phyloP scores from a whole-genome alignment of 768 basidiomycete genomes.

The Fibroporia radiculosa region DNA sequence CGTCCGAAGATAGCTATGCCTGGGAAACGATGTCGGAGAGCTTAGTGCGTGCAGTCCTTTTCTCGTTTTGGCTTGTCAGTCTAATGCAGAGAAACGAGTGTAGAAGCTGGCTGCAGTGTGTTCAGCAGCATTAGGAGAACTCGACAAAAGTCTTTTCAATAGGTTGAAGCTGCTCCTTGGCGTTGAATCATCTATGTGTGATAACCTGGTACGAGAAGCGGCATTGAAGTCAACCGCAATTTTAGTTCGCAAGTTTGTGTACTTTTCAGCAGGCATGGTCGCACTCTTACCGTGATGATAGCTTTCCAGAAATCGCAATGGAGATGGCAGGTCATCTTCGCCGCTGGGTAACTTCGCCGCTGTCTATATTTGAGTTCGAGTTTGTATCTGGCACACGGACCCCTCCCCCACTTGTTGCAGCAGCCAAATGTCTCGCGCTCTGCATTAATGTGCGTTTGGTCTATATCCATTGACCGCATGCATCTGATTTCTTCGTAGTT shows the following conservation, averaged over 20 bases:
- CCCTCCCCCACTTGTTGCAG: constrained; percentile 73
- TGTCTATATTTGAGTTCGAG: constrained; percentile 83
- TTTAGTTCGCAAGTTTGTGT: constrained; percentile 67
- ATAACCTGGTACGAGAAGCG: constrained; percentile 82
- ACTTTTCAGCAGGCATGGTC: neutral
- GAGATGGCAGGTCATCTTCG: constrained; percentile 74
- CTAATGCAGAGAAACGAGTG: neutral
- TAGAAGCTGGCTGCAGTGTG: constrained; percentile 86
- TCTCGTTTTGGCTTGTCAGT: neutral
- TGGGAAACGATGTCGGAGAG: constrained; percentile 93
- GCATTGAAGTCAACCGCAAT: constrained; percentile 82
- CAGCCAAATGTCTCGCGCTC: constrained; percentile 83
- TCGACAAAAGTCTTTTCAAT: constrained; percentile 63
- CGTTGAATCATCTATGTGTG: constrained; percentile 71
- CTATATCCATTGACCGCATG: neutral
- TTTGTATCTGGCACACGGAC: constrained; percentile 67
- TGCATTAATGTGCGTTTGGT: constrained; percentile 65
- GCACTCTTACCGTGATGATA: constrained; percentile 21
- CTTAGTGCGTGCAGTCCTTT: constrained; percentile 41
- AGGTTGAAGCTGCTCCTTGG: constrained; percentile 71
- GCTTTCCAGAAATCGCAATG: constrained; percentile 75
- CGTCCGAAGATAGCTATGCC: constrained; percentile 77
- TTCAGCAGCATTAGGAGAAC: constrained; percentile 58
- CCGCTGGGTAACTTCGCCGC: constrained; percentile 80
- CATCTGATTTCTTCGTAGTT: constrained; percentile 35